Percentiles rank a stretch among this genome's conserved stretches.
These are phyloP conservation scores for Coemansia sp. DNA, from an alignment of 192 early-diverging fungal genomes.

Conservation along the genomic window DNA sequence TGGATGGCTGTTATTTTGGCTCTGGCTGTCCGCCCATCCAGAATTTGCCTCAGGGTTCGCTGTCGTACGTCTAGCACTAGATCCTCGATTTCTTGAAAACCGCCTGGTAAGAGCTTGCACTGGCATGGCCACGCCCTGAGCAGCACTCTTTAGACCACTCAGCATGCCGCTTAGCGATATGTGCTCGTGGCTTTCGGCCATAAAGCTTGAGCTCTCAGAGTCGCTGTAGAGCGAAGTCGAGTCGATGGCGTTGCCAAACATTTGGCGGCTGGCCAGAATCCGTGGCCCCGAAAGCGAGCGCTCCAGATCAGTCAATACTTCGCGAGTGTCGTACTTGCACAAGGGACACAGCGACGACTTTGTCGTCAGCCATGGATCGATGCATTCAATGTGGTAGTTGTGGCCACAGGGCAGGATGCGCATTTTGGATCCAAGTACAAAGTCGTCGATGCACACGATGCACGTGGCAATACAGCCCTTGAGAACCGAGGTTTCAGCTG, in stretches of 20 bases:
- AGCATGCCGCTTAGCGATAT: slow-evolving; percentile 20
- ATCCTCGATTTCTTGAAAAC: neutral
- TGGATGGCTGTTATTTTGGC: neutral
- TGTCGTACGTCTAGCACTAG: neutral
- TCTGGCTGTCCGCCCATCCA: slow-evolving; percentile 1
- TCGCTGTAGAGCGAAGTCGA: slow-evolving; percentile 11
- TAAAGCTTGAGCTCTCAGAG: slow-evolving; percentile 45
- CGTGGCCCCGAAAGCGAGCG: slow-evolving; percentile 34
- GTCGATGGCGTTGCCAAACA: slow-evolving; percentile 23
- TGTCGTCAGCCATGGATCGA: slow-evolving; percentile 59
- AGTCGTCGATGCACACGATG: slow-evolving; percentile 59
- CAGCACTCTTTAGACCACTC: neutral
- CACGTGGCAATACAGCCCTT: slow-evolving; percentile 54
- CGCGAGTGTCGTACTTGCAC: slow-evolving; percentile 57
- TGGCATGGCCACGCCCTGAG: slow-evolving; percentile 2
- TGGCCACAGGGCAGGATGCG: slow-evolving; percentile 59
- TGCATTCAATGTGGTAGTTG: slow-evolving; percentile 60
- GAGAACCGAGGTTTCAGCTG: neutral
- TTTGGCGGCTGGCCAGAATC: slow-evolving; percentile 11
- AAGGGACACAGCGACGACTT: slow-evolving; percentile 57
- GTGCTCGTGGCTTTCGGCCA: slow-evolving; percentile 36
- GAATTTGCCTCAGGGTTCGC: neutral
- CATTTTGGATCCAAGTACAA: slow-evolving; percentile 51
- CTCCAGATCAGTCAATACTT: slow-evolving; percentile 51
- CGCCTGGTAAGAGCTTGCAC: slow-evolving; percentile 11